A percentile compares a stretch with the other conserved stretches of the same genome.
These are phyloP conservation scores for Salisapilia sapeloensis DNA, from an alignment of 352 stramenopile species.

Conservation along the genomic window DNA sequence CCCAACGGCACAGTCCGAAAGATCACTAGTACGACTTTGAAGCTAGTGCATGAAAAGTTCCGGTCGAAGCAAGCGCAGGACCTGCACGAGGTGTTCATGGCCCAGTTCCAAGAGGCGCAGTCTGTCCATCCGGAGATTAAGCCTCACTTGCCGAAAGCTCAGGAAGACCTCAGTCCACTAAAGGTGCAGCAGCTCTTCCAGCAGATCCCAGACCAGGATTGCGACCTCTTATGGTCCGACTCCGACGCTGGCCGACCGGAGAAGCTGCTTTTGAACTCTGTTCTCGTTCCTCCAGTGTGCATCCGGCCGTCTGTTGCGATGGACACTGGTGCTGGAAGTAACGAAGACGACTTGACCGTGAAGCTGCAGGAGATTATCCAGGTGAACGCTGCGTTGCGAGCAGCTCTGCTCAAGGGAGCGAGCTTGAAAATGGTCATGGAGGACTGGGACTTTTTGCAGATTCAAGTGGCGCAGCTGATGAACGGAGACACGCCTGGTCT, in stretches of 20 bases:
- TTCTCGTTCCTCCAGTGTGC: slow-evolving; percentile 97
- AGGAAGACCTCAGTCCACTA: slow-evolving; percentile 84
- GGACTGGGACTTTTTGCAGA: slow-evolving; percentile 98
- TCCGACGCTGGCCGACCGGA: slow-evolving; percentile 88
- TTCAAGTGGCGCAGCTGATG: slow-evolving; percentile 95
- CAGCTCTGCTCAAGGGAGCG: slow-evolving; percentile 88
- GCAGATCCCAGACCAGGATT: slow-evolving; percentile 95
- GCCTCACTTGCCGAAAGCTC: slow-evolving; percentile 68
- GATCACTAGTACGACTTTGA: slow-evolving; percentile 92
- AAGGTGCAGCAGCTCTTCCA: slow-evolving; percentile 90
- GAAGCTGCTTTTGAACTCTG: slow-evolving; percentile 93
- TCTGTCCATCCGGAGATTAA: slow-evolving; percentile 74
- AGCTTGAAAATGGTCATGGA: slow-evolving; percentile 98
- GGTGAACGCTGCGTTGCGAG: slow-evolving; percentile 93
- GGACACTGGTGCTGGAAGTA: slow-evolving; percentile 89
- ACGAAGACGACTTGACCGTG: slow-evolving; percentile 98
- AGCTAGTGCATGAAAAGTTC: slow-evolving; percentile 97
- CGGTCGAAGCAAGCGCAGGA: slow-evolving; percentile 79
- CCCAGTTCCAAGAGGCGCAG: slow-evolving; percentile 63
- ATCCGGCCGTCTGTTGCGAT: slow-evolving; percentile 98
- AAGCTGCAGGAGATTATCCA: slow-evolving; percentile 99
- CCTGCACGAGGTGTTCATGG: slow-evolving; percentile 71
- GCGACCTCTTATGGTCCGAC: slow-evolving; percentile 95
- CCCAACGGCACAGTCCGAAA: slow-evolving; percentile 98
- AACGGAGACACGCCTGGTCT: slow-evolving; percentile 97